phyloP scores from a whole-genome alignment of 441 rosid species.

The Macaranga tanarius region DNA sequence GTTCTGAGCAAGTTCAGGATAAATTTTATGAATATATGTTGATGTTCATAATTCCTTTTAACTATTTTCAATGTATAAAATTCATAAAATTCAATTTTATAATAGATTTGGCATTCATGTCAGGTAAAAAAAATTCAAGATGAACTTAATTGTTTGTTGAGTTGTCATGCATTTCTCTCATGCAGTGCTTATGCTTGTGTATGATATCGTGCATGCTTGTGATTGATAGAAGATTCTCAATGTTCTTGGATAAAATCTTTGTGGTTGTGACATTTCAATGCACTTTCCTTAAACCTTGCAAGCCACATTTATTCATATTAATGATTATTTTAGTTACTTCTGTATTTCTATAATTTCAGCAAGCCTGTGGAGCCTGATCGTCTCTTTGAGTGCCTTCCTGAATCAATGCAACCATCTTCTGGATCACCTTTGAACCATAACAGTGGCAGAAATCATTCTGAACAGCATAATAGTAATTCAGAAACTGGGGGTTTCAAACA shows the following conservation, averaged over 20 bases:
- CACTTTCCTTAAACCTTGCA: slow-evolving; percentile 5
- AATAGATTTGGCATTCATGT: neutral
- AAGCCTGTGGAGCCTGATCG: slow-evolving; percentile 94
- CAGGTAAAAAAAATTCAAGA: neutral
- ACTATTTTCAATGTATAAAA: neutral
- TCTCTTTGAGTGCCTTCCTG: slow-evolving; percentile 93
- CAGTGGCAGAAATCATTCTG: slow-evolving; percentile 52
- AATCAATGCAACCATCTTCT: slow-evolving; percentile 80
- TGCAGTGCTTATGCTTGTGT: neutral
- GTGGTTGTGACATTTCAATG: slow-evolving; percentile 3
- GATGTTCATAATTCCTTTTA: neutral
- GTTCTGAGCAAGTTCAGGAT: neutral
- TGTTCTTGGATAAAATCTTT: slow-evolving; percentile 1
- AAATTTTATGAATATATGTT: slow-evolving; percentile 5
- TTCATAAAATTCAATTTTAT: slow-evolving; percentile 4
- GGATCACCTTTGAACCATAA: slow-evolving; percentile 51
- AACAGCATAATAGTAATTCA: slow-evolving; percentile 46
- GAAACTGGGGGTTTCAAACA: slow-evolving; percentile 69
- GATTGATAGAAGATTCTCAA: slow-evolving; percentile 1
- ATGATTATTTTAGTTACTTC: slow-evolving; percentile 4
- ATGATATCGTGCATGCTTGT: neutral
- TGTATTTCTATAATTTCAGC: slow-evolving; percentile 44
- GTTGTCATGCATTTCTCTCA: neutral
- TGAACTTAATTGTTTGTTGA: neutral
- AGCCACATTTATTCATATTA: slow-evolving; percentile 11